phyloP scores from a whole-genome alignment of 495 filamentous ascomycete genomes.

The Lasiosphaeriaceae sp. region DNA sequence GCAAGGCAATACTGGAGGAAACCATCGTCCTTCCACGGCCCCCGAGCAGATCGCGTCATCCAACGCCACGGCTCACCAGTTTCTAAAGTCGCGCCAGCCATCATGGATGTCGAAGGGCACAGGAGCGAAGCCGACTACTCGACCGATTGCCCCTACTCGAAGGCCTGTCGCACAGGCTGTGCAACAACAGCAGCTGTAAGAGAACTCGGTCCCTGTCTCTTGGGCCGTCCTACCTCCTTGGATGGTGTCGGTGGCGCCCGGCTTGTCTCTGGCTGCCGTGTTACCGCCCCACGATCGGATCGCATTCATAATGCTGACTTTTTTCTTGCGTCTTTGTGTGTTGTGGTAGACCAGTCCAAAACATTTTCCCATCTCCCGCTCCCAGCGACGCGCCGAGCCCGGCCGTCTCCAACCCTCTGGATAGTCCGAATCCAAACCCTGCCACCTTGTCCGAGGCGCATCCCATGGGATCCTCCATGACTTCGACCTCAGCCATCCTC shows the following conservation, averaged over 20 bases:
- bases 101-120: slow-evolving; percentile 59
- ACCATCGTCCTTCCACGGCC: slow-evolving; percentile 2
- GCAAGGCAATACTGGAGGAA: slow-evolving; percentile 2
- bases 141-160: slow-evolving; percentile 17
- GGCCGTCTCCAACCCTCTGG: slow-evolving; percentile 22
- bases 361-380: slow-evolving; percentile 51
- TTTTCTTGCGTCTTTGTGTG: background rate
- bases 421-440: slow-evolving; percentile 24
- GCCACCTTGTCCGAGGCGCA: slow-evolving; percentile 13
- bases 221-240: no score
- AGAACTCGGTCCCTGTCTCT: no score
- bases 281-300: background rate
- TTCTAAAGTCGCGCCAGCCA: slow-evolving; percentile 56
- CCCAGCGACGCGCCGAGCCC: slow-evolving; percentile 53
- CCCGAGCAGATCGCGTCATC: slow-evolving; percentile 52
- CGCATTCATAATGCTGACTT: slow-evolving; percentile 1
- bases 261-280: no score
- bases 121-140: slow-evolving; percentile 34
- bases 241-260: no score
- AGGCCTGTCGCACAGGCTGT: background rate
- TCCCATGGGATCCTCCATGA: slow-evolving; percentile 4
- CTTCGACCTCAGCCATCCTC: background rate
- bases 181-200: slow-evolving; percentile 12
- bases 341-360: slow-evolving; percentile 13
- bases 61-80: slow-evolving; percentile 65